Evolutionary conservation across 2,329 filamentous ascomycete genomes (phyloP).

Genomic region (Incumbomyces lentus): DNA sequence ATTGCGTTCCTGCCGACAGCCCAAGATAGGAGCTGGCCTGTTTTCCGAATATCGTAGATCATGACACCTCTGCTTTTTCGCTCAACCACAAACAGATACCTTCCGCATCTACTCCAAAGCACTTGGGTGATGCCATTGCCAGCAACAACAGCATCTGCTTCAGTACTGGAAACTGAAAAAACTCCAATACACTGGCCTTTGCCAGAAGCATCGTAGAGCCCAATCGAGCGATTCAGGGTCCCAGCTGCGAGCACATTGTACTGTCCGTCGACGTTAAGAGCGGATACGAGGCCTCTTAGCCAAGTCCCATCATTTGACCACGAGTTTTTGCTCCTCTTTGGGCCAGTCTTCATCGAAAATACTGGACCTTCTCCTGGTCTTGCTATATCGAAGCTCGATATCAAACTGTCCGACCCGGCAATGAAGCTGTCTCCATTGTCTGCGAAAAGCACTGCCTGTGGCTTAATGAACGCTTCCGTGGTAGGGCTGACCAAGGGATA

Average conservation of each 20-base stretch:
- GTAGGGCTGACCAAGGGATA: slow-evolving; percentile 46
- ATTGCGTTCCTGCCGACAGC: slow-evolving; percentile 35
- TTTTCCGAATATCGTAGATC: slow-evolving; percentile 51
- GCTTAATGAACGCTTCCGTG: slow-evolving; percentile 47
- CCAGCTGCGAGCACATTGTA: slow-evolving; percentile 46
- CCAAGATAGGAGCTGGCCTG: slow-evolving; percentile 40
- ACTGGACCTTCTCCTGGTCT: slow-evolving; percentile 39
- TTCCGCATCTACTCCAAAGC: slow-evolving; percentile 47
- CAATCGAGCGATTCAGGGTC: slow-evolving; percentile 46
- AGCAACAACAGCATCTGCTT: slow-evolving; percentile 29
- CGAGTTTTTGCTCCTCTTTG: slow-evolving; percentile 18
- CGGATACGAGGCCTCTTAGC: slow-evolving; percentile 47
- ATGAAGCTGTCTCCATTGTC: slow-evolving; percentile 43
- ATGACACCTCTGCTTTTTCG: slow-evolving; percentile 45
- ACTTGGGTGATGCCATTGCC: slow-evolving; percentile 48
- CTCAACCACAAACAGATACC: slow-evolving; percentile 50
- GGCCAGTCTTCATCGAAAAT: slow-evolving; percentile 37
- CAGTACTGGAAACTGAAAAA: slow-evolving; percentile 37
- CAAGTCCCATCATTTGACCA: slow-evolving; percentile 21
- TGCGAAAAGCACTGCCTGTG: slow-evolving; percentile 46
- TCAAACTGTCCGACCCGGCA: slow-evolving; percentile 44
- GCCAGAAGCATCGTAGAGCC: slow-evolving; percentile 43
- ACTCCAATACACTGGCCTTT: slow-evolving; percentile 40
- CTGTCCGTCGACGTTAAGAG: slow-evolving; percentile 36
- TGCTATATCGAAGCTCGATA: slow-evolving; percentile 47